These are phyloP conservation scores for Ustilago shanxiensis DNA, from an alignment of 1,284 basidiomycete genomes.

Conservation along the genomic window DNA sequence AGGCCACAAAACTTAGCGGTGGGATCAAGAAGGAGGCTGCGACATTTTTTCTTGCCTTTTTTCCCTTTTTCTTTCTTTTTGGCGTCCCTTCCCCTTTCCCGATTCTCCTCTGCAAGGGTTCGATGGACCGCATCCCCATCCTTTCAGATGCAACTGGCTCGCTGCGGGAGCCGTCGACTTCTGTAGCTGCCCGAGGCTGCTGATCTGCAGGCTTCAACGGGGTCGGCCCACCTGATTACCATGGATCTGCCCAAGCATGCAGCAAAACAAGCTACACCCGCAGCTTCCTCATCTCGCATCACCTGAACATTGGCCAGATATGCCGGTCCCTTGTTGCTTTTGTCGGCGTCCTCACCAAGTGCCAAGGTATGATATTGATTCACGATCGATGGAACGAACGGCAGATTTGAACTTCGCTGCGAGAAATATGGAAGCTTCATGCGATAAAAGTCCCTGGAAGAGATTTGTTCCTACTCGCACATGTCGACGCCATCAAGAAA, in stretches of 20 bases:
- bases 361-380: too few relatives aligned
- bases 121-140: not conserved
- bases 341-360: not conserved
- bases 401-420: too few relatives aligned
- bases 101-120: not conserved
- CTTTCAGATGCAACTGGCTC: not conserved
- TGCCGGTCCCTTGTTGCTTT: not conserved
- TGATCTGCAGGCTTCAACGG: not conserved
- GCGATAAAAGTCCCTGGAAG: too few relatives aligned
- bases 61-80: not conserved
- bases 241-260: not conserved
- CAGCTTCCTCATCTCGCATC: not conserved
- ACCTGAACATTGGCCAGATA: too few relatives aligned
- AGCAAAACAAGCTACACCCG: constrained; percentile 2
- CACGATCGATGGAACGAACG: too few relatives aligned
- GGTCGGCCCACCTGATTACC: not conserved
- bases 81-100: not conserved
- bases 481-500: too few relatives aligned
- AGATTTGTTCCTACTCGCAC: too few relatives aligned
- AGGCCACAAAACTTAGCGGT: not conserved
- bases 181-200: not conserved
- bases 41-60: not conserved
- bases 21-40: not conserved
- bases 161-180: not conserved
- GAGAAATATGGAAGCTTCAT: too few relatives aligned